phyloP scores from a whole-genome alignment of 108 stramenopile genomes.

The Cyclotella sp. region DNA sequence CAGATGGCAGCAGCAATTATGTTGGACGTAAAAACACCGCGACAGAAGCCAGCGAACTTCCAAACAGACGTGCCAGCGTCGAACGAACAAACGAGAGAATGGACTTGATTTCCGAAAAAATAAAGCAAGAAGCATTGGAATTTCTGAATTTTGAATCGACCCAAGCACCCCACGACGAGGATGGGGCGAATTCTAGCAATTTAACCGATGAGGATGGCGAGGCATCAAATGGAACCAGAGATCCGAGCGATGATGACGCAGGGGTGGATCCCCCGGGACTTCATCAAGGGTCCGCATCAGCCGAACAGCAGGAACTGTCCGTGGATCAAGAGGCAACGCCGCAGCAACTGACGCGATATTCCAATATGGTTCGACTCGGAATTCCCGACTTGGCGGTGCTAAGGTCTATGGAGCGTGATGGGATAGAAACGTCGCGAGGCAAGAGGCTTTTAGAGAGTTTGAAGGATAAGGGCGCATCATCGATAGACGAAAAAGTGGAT shows the following conservation, averaged over 20 bases:
- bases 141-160: constrained; percentile 24
- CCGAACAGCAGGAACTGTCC: too few relatives aligned
- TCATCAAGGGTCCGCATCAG: too few relatives aligned
- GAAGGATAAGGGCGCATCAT: constrained; percentile 5
- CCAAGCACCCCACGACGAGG: neutral
- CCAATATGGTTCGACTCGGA: constrained; percentile 49
- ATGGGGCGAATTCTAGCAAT: neutral
- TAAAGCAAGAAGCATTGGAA: constrained; percentile 35
- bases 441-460: constrained; percentile 14
- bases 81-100: constrained; percentile 11
- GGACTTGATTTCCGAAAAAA: constrained; percentile 17
- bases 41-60: too few relatives aligned
- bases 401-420: constrained; percentile 53
- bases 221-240: neutral
- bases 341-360: constrained; percentile 36
- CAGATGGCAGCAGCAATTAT: too few relatives aligned
- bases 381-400: constrained; percentile 46
- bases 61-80: neutral
- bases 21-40: too few relatives aligned
- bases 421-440: constrained; percentile 1
- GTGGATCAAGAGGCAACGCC: constrained; percentile 17
- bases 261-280: constrained; percentile 1
- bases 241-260: constrained; percentile 5
- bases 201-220: neutral
- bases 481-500: neutral